phyloP scores from a whole-genome alignment of 768 basidiomycete genomes.

The Lactifluus piperatus region DNA sequence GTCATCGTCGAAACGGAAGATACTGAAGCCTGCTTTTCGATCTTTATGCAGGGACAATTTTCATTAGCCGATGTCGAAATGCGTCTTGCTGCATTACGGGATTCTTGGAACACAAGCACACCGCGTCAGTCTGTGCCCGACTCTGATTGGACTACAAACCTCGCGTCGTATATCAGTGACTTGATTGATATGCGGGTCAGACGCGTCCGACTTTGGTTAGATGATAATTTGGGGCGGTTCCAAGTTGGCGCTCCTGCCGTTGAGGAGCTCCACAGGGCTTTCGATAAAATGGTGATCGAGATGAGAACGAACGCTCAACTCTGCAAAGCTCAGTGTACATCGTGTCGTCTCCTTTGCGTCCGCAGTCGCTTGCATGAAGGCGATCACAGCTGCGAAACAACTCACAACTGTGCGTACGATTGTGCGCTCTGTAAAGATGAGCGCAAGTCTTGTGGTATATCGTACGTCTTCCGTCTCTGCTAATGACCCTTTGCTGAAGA shows the following conservation, averaged over 20 bases:
- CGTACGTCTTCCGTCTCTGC: conserved; percentile 29
- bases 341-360: conserved; percentile 40
- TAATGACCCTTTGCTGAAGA: not conserved
- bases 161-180: conserved; percentile 33
- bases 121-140: conserved; percentile 33
- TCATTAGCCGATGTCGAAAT: conserved; percentile 22
- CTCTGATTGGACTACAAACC: conserved; percentile 32
- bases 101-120: conserved; percentile 27
- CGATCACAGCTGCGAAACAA: no score
- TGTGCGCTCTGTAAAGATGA: conserved; percentile 39
- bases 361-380: conserved; percentile 37
- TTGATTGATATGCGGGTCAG: conserved; percentile 37
- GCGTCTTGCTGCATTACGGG: conserved; percentile 21
- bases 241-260: no score
- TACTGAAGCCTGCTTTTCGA: conserved; percentile 29
- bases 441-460: conserved; percentile 34
- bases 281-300: no score
- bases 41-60: conserved; percentile 21
- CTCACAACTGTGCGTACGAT: conserved; percentile 32
- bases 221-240: no score
- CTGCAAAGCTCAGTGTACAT: conserved; percentile 35
- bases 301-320: no score
- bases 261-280: no score
- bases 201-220: conserved; percentile 45
- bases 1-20: conserved; percentile 32